These are phyloP conservation scores for Polychaeton citri DNA, from an alignment of 2,329 filamentous ascomycete genomes.

Conservation along the genomic window DNA sequence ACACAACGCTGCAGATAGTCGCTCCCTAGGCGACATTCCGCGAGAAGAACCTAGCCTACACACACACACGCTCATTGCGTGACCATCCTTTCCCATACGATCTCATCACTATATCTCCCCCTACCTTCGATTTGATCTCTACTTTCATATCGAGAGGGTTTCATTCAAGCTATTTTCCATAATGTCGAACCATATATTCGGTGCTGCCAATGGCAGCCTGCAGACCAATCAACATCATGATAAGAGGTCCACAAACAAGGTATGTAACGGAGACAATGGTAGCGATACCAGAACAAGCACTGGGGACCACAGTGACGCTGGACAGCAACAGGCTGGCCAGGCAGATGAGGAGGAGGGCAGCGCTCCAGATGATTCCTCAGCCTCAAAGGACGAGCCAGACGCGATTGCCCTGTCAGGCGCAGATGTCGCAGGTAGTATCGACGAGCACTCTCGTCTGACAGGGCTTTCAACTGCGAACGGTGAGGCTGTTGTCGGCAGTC, in stretches of 20 bases:
- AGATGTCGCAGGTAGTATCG: slow-evolving; percentile 2
- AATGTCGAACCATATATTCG: background rate
- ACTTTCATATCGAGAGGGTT: background rate
- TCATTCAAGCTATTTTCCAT: background rate
- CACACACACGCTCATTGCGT: too few relatives aligned
- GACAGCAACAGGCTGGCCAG: slow-evolving; percentile 11
- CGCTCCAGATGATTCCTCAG: slow-evolving; percentile 9
- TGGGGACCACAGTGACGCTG: slow-evolving; percentile 6
- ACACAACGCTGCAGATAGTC: background rate
- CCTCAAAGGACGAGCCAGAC: slow-evolving; percentile 13
- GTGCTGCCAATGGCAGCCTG: background rate
- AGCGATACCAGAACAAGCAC: slow-evolving; percentile 5
- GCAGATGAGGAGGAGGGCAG: slow-evolving; percentile 9
- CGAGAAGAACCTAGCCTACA: too few relatives aligned
- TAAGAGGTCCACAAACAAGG: slow-evolving; percentile 6
- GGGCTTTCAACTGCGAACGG: slow-evolving; percentile 6
- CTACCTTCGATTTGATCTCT: background rate
- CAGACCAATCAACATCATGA: slow-evolving; percentile 1
- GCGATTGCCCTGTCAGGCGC: slow-evolving; percentile 19
- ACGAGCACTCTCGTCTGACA: slow-evolving; percentile 14
- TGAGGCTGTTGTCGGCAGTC: background rate
- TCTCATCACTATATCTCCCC: too few relatives aligned
- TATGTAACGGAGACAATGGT: slow-evolving; percentile 2
- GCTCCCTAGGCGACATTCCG: too few relatives aligned
- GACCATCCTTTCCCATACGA: too few relatives aligned